Evolutionary conservation across 75 land plant species (phyloP).

Genomic region (Cryptomeria japonica): DNA sequence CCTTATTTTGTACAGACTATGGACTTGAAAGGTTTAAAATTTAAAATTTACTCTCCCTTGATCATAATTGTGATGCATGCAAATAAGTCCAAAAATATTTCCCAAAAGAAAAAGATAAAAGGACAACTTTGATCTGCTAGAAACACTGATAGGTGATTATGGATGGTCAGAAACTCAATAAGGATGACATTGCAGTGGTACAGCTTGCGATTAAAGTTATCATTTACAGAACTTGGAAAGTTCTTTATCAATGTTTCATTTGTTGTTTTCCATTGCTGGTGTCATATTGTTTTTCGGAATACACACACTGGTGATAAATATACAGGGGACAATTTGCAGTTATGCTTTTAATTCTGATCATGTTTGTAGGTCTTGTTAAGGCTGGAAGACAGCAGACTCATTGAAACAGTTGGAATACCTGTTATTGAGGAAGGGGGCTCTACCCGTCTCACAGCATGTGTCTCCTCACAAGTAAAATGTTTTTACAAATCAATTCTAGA

Average conservation of each 20-base stretch:
- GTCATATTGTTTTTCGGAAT: neutral
- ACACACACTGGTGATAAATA: neutral
- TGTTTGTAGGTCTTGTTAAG: slow-evolving; percentile 67
- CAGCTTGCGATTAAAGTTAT: neutral
- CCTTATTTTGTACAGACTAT: neutral
- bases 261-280: neutral
- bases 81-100: neutral
- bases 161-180: neutral
- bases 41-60: neutral
- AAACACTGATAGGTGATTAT: neutral
- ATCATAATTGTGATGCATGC: neutral
- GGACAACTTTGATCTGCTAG: neutral
- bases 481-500: slow-evolving; percentile 1
- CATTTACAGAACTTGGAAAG: neutral
- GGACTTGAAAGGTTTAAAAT: neutral
- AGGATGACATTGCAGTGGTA: neutral
- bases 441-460: slow-evolving; percentile 86
- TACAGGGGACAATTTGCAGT: neutral
- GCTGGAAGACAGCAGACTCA: slow-evolving; percentile 78
- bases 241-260: neutral
- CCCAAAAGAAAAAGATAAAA: neutral
- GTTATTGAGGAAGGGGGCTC: slow-evolving; percentile 70
- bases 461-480: slow-evolving; percentile 84
- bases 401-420: slow-evolving; percentile 98
- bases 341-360: slow-evolving; percentile 1